These are phyloP conservation scores for Oryza meridionalis DNA, from an alignment of 176 grass and related monocot genomes.

Conservation along the genomic window DNA sequence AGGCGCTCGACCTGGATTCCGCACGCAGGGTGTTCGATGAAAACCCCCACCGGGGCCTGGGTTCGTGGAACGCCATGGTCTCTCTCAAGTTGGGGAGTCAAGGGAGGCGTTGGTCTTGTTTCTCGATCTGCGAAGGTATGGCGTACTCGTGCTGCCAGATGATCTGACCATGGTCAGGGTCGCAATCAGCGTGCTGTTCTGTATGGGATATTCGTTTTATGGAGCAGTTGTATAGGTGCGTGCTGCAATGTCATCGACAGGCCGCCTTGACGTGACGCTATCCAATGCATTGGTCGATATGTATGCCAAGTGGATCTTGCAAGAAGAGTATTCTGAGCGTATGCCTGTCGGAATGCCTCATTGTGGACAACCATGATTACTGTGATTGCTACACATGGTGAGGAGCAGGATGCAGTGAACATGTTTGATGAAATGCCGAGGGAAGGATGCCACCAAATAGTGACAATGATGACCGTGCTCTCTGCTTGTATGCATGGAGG, in stretches of 20 bases:
- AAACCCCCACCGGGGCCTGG: slow-evolving; percentile 26
- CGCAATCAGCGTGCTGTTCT: slow-evolving; percentile 26
- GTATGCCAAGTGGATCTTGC: slow-evolving; percentile 54
- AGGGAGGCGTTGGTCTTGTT: too few relatives aligned
- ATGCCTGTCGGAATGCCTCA: slow-evolving; percentile 37
- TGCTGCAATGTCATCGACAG: slow-evolving; percentile 35
- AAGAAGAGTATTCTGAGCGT: slow-evolving; percentile 29
- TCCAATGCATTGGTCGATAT: slow-evolving; percentile 47
- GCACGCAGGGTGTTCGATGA: slow-evolving; percentile 53
- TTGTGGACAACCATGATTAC: slow-evolving; percentile 61
- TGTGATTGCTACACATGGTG: slow-evolving; percentile 38
- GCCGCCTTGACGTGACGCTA: slow-evolving; percentile 40
- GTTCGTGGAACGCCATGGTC: slow-evolving; percentile 48
- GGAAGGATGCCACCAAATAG: slow-evolving; percentile 44
- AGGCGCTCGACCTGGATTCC: slow-evolving; percentile 23
- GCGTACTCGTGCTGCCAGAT: neutral
- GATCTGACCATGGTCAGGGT: slow-evolving; percentile 51
- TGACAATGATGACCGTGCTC: slow-evolving; percentile 45
- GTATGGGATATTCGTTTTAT: slow-evolving; percentile 41
- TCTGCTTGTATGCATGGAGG: slow-evolving; percentile 46
- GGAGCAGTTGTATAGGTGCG: slow-evolving; percentile 51
- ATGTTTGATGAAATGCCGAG: slow-evolving; percentile 48
- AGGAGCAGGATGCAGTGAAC: slow-evolving; percentile 39
- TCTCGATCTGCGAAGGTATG: slow-evolving; percentile 28
- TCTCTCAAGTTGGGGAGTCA: slow-evolving; percentile 23